Conservation (phyloP, 208 protist species). For the Acanthamoeba castellanii region DNA sequence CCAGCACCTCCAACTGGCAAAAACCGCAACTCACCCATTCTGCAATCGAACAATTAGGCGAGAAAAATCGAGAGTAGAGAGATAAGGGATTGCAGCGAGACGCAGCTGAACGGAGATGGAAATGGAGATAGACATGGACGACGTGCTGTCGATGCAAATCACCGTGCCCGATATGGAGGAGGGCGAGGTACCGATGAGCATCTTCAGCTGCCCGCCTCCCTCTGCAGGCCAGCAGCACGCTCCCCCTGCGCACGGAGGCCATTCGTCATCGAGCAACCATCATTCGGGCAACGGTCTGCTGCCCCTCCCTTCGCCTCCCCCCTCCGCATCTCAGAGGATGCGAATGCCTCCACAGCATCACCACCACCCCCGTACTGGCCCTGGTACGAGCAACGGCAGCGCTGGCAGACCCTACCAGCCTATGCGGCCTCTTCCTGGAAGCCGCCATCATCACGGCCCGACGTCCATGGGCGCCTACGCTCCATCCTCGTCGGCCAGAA, state of each 20-base stretch:
- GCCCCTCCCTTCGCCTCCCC: not conserved
- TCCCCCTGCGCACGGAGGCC: not conserved
- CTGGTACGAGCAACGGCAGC: not conserved
- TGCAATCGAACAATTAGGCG: no score
- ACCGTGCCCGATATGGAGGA: constrained; percentile 39
- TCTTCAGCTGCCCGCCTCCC: constrained; percentile 15
- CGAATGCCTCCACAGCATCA: not conserved
- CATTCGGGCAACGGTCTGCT: not conserved
- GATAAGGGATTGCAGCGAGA: no score
- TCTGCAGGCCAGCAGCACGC: not conserved
- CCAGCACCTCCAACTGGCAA: no score
- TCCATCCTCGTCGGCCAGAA: not conserved
- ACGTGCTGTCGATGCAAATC: not conserved
- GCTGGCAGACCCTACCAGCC: not conserved
- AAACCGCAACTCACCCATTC: no score
- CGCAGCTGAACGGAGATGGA: not conserved
- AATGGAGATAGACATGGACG: not conserved
- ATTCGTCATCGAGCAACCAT: not conserved
- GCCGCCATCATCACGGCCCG: not conserved
- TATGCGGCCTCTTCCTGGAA: not conserved
- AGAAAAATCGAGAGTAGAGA: no score
- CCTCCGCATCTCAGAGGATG: not conserved
- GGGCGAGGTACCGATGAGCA: not conserved
- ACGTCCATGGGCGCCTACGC: no score
- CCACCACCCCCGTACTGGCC: no score